Conservation (phyloP, 306 rosid species). For the Quercus aquifolioides region DNA sequence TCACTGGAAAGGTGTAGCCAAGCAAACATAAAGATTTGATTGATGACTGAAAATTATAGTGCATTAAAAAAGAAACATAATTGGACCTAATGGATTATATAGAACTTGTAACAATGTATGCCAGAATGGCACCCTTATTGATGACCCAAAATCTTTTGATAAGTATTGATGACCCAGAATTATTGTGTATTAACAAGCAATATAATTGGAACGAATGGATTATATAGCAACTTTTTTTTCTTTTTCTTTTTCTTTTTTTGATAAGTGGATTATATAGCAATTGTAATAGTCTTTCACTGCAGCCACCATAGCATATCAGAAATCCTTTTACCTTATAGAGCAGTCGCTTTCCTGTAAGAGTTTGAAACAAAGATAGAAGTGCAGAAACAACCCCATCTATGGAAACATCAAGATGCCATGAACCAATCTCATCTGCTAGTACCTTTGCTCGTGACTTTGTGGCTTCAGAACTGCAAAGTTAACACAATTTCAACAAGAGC, state of each 20-base stretch:
- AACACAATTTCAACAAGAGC: constrained; percentile 1
- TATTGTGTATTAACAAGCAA: not conserved
- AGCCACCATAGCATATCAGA: not conserved
- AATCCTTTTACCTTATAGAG: constrained; percentile 65
- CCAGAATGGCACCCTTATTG: no score
- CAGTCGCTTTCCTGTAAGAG: constrained; percentile 77
- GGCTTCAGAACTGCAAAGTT: constrained; percentile 63
- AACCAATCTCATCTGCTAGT: constrained; percentile 84
- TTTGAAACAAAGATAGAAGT: constrained; percentile 66
- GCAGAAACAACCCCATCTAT: constrained; percentile 79
- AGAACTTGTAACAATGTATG: not conserved
- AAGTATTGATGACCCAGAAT: not conserved
- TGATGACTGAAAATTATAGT: not conserved
- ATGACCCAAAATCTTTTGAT: no score
- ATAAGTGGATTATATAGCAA: not conserved
- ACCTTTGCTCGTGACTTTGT: constrained; percentile 72
- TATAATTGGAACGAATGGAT: not conserved
- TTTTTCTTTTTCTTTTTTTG: no score
- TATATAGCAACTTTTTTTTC: not conserved
- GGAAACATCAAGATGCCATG: constrained; percentile 94
- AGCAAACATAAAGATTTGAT: not conserved
- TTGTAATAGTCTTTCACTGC: not conserved
- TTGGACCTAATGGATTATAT: not conserved
- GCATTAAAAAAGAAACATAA: not conserved
- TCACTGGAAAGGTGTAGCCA: not conserved